Conservation (phyloP, 257 asterid genomes). For the Petunia secreta region DNA sequence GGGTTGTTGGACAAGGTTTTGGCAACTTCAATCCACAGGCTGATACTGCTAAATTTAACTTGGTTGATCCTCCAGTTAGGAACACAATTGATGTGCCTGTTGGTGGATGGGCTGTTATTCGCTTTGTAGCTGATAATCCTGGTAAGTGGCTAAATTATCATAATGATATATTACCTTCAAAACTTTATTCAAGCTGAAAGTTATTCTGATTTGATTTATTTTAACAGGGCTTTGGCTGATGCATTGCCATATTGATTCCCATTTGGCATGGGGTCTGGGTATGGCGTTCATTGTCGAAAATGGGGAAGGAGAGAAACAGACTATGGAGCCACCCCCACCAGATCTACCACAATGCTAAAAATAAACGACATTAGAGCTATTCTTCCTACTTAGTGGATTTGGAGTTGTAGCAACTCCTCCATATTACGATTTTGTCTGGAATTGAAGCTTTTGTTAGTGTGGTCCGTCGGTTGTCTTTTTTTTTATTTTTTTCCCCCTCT, state of each 20-base stretch:
- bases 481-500: too few relatives aligned
- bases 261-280: conserved; percentile 63
- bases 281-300: conserved; percentile 71
- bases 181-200: not conserved
- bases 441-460: too few relatives aligned
- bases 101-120: conserved; percentile 73
- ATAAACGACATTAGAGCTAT: not conserved
- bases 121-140: conserved; percentile 71
- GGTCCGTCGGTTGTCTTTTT: too few relatives aligned
- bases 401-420: too few relatives aligned
- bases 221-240: conserved; percentile 72
- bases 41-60: conserved; percentile 56
- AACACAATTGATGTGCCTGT: conserved; percentile 66
- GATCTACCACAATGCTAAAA: conserved; percentile 73
- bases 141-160: conserved; percentile 36
- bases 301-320: conserved; percentile 54
- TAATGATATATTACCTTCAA: not conserved
- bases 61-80: conserved; percentile 59
- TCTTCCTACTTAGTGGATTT: too few relatives aligned
- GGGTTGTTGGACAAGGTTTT: conserved; percentile 66
- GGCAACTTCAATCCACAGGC: conserved; percentile 59
- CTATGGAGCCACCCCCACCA: conserved; percentile 66
- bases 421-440: too few relatives aligned
- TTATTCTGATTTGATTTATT: not conserved
- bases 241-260: conserved; percentile 81